These are phyloP conservation scores for Apophysomyces variabilis DNA, from an alignment of 371 early-diverging fungal species.

Conservation along the genomic window DNA sequence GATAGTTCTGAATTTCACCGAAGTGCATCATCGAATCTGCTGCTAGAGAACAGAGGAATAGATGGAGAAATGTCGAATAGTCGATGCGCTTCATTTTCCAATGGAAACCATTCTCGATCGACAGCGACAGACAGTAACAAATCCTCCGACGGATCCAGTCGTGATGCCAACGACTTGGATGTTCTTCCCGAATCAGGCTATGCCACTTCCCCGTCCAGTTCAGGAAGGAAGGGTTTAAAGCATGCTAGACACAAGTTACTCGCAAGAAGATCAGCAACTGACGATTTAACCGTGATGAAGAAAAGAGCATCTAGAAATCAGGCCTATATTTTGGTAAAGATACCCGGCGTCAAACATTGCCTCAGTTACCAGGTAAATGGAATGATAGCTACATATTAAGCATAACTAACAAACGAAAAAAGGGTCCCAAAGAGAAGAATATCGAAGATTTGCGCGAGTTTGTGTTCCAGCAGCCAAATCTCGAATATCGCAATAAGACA, in stretches of 20 bases:
- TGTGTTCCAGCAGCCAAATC: slow-evolving; percentile 70
- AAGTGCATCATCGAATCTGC: background rate
- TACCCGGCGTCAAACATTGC: slow-evolving; percentile 71
- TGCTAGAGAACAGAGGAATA: background rate
- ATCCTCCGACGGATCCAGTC: background rate
- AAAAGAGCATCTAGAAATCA: slow-evolving; percentile 67
- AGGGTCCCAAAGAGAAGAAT: slow-evolving; percentile 74
- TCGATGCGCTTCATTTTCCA: background rate
- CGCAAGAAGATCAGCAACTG: slow-evolving; percentile 19
- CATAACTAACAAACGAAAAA: background rate
- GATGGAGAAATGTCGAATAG: background rate
- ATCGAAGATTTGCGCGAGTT: slow-evolving; percentile 75
- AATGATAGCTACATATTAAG: background rate
- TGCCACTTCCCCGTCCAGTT: background rate
- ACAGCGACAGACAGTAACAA: background rate
- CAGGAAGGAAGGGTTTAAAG: slow-evolving; percentile 16
- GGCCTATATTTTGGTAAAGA: slow-evolving; percentile 78
- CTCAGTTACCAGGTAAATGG: slow-evolving; percentile 65
- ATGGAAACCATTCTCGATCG: background rate
- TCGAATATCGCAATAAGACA: slow-evolving; percentile 77
- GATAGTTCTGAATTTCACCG: slow-evolving; percentile 1
- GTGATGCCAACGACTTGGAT: slow-evolving; percentile 11
- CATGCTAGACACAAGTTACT: slow-evolving; percentile 24
- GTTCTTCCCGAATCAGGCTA: background rate
- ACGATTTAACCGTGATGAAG: slow-evolving; percentile 67